Conservation (phyloP, 2,329 filamentous ascomycete species). For the Nannizziopsis barbatae region DNA sequence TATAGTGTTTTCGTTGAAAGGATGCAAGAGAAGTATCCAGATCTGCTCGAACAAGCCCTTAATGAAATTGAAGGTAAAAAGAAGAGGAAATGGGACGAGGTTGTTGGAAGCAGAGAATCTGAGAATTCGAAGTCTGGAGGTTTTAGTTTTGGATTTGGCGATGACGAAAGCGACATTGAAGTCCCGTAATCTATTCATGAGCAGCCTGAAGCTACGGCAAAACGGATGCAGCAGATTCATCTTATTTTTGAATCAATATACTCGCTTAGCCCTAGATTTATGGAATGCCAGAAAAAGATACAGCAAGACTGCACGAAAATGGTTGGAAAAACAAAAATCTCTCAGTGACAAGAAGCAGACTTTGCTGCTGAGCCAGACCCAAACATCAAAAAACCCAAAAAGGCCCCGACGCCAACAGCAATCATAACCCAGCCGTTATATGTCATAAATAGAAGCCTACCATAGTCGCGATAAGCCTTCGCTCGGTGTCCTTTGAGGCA, state of each 20-base stretch:
- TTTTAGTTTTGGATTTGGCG: slow-evolving; percentile 56
- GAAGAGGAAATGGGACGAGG: slow-evolving; percentile 78
- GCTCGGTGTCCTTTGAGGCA: not conserved
- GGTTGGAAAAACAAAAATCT: not conserved
- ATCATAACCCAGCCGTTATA: slow-evolving; percentile 99
- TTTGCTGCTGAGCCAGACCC: slow-evolving; percentile 62
- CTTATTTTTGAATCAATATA: not conserved
- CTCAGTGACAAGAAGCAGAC: slow-evolving; percentile 80
- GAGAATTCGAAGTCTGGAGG: slow-evolving; percentile 31
- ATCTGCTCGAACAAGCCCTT: slow-evolving; percentile 55
- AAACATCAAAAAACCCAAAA: slow-evolving; percentile 77
- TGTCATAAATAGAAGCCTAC: slow-evolving; percentile 99
- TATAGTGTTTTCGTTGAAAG: slow-evolving; percentile 64
- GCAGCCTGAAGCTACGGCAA: not conserved
- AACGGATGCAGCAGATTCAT: not conserved
- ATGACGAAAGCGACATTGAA: slow-evolving; percentile 45
- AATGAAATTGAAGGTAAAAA: slow-evolving; percentile 52
- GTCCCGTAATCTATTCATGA: slow-evolving; percentile 29
- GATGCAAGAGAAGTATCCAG: slow-evolving; percentile 52
- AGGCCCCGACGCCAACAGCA: slow-evolving; percentile 76
- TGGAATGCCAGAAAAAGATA: not conserved
- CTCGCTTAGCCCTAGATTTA: not conserved
- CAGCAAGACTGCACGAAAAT: not conserved
- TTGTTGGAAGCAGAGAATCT: slow-evolving; percentile 46
- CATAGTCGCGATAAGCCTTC: not conserved